These are phyloP conservation scores for Wallacemonas sp. DNA, from an alignment of 208 protist genomes.

Conservation along the genomic window DNA sequence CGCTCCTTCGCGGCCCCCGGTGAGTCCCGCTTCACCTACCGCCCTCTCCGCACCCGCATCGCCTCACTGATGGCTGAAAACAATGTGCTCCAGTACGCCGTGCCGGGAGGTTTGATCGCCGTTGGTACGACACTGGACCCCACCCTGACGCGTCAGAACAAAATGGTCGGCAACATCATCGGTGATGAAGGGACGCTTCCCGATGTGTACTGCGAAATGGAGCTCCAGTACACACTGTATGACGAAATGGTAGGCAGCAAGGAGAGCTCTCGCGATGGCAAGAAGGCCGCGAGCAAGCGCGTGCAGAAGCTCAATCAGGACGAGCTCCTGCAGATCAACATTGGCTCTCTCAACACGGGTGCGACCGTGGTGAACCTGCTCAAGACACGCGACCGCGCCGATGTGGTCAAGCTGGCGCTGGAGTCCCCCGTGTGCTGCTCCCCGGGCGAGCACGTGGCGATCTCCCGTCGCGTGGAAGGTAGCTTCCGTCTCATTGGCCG, in stretches of 20 bases:
- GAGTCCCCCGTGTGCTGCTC: slow-evolving; percentile 97
- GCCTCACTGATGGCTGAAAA: slow-evolving; percentile 96
- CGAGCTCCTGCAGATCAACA: slow-evolving; percentile 99
- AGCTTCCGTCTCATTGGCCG: slow-evolving; percentile 98
- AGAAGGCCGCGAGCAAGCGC: slow-evolving; percentile 68
- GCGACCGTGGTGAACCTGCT: slow-evolving; percentile 95
- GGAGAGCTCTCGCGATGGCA: slow-evolving; percentile 46
- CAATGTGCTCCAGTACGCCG: slow-evolving; percentile 98
- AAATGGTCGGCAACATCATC: slow-evolving; percentile 97
- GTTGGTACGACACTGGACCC: slow-evolving; percentile 99
- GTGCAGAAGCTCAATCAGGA: slow-evolving; percentile 96
- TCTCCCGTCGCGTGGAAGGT: slow-evolving; percentile 97
- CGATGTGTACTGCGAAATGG: slow-evolving; percentile 97
- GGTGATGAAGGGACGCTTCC: slow-evolving; percentile 91
- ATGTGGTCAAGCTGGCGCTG: slow-evolving; percentile 89
- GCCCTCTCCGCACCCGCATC: slow-evolving; percentile 95
- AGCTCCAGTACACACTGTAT: slow-evolving; percentile 98
- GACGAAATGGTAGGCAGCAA: slow-evolving; percentile 94
- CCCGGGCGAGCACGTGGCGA: slow-evolving; percentile 97
- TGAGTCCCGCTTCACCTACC: slow-evolving; percentile 91
- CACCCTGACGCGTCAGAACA: slow-evolving; percentile 97
- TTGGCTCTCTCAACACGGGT: slow-evolving; percentile 98
- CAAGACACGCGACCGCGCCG: slow-evolving; percentile 90
- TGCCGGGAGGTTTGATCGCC: slow-evolving; percentile 99
- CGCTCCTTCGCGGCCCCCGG: slow-evolving; percentile 74